Conservation (phyloP, 2,329 filamentous ascomycete species). For the Trichoderma harzianum region DNA sequence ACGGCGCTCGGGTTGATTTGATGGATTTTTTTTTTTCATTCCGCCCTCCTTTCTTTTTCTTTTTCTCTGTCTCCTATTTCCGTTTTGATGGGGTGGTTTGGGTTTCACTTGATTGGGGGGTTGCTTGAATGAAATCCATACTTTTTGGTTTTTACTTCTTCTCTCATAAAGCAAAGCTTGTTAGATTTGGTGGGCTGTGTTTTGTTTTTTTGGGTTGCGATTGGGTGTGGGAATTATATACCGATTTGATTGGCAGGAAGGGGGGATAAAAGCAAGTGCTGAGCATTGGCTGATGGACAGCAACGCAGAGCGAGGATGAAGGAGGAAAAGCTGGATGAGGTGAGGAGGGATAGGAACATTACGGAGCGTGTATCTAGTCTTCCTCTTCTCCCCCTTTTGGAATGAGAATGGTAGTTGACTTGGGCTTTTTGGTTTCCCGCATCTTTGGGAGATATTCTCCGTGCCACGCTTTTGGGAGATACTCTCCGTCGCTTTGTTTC, state of each 20-base stretch:
- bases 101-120: neutral
- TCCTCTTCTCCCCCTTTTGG: neutral
- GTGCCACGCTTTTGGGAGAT: no score
- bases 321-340: neutral
- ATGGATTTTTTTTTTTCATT: conserved; percentile 1
- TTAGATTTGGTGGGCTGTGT: neutral
- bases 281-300: neutral
- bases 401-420: neutral
- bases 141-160: neutral
- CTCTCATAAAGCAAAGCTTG: neutral
- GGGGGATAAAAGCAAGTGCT: neutral
- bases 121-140: neutral
- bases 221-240: neutral
- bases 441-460: neutral
- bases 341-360: neutral
- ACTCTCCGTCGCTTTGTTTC: no score
- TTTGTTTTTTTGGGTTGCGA: neutral
- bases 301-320: no score
- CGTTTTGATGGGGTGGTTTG: neutral
- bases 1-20: conserved; percentile 16
- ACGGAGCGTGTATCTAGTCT: neutral
- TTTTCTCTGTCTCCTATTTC: neutral
- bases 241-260: neutral
- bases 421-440: neutral
- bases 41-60: neutral